Evolutionary conservation across 2,329 filamentous ascomycete genomes (phyloP), one percentile per base, ranked within the genome.

Genomic region (Colletotrichum shisoi): DNA sequence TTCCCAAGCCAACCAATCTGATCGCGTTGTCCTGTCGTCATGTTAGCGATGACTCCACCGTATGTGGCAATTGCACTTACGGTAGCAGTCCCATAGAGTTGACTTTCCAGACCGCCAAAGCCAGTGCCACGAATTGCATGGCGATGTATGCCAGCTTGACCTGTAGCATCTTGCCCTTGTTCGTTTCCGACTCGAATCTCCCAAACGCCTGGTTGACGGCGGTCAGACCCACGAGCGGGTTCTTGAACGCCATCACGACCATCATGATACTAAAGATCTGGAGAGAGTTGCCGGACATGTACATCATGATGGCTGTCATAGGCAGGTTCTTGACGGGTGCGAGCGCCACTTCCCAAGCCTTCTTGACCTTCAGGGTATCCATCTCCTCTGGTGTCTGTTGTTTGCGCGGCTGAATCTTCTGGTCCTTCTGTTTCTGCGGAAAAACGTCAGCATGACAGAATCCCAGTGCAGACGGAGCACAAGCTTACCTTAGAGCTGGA

Each of bases 251-350:
- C 91, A 97, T 98, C 74, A 94, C 94, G 19, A 98, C 94, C 94
- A 98, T 99, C 93, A 98, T 98, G 80, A 99, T 98, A 80, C 91
- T 96, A 83, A 99, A 99, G 72, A 99, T 98, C 78, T 99, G 95
- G 53, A 99, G 87, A 69, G 92, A 93, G 82, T 98, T 99, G 74
- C 95, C 95, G 39, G 94, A 96, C 95, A 99, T 99, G 85, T 99
- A 99, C 93, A 98, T 98, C 89, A 97, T 97, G 78, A 99, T 94
- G 70, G 90, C 94, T 64, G 96, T 98, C 95, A 99, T 99, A 66
- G 95, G 95, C 53, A 99, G 84, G 76, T 91, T 89, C 83, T 99
- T 99, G 70, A 95, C 90, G 0, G 95, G 95, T 2, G 91, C 94
- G 54, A 99, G 87, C 48, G 95, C 94, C 51, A 99, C 87, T 79